These are phyloP conservation scores for Globisporangium perplexum DNA, from an alignment of 352 stramenopile species.

Conservation along the genomic window DNA sequence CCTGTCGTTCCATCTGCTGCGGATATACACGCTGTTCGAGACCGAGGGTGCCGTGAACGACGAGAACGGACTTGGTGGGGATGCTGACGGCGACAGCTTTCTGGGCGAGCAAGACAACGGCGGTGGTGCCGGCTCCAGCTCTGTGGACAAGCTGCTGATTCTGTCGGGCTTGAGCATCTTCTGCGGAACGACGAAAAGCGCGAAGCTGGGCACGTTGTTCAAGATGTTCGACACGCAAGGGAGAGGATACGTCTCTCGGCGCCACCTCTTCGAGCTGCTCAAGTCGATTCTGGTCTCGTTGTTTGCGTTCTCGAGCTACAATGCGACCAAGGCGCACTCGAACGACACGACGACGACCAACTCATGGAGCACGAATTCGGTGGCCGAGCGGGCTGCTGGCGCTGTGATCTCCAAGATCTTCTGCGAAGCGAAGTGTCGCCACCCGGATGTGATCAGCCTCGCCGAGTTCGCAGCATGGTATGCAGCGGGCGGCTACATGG, in stretches of 20 bases:
- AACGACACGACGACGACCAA: constrained; percentile 57
- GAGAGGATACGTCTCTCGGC: constrained; percentile 56
- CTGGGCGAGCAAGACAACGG: constrained; percentile 20
- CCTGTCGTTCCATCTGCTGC: constrained; percentile 79
- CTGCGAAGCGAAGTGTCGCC: constrained; percentile 56
- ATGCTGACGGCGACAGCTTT: constrained; percentile 15
- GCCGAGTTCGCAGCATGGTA: constrained; percentile 97
- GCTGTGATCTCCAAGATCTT: constrained; percentile 88
- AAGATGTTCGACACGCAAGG: constrained; percentile 68
- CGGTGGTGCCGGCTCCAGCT: constrained; percentile 28
- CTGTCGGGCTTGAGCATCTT: constrained; percentile 90
- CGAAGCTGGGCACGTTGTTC: constrained; percentile 89
- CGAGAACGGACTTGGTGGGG: constrained; percentile 12
- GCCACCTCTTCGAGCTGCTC: constrained; percentile 77
- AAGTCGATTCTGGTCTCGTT: constrained; percentile 77
- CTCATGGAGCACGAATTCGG: constrained; percentile 71
- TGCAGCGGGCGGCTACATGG: constrained; percentile 90
- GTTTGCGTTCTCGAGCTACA: constrained; percentile 83
- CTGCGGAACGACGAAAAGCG: constrained; percentile 93
- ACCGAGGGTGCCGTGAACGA: constrained; percentile 52
- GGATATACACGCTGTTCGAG: constrained; percentile 81
- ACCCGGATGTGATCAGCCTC: constrained; percentile 84
- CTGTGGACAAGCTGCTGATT: constrained; percentile 68
- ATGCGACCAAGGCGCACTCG: constrained; percentile 46
- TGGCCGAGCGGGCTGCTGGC: constrained; percentile 84